Percentiles rank a stretch among this genome's conserved stretches.
phyloP scores from a whole-genome alignment of 352 stramenopile genomes.

The Phytophthora cactorum region DNA sequence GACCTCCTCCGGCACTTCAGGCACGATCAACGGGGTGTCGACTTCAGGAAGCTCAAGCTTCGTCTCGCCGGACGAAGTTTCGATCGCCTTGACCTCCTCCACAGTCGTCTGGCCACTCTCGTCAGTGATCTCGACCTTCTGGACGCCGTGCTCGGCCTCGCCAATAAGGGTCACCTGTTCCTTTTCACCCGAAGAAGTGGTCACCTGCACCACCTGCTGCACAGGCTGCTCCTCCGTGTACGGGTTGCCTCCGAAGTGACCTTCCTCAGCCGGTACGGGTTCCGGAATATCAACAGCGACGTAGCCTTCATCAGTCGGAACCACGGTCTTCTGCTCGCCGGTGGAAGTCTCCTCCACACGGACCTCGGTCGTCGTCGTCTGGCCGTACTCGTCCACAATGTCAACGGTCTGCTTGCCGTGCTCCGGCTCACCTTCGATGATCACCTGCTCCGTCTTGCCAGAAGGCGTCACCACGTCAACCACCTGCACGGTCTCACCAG shows the following conservation, averaged over 20 bases:
- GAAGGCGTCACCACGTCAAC: constrained; percentile 1
- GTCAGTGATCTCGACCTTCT: constrained; percentile 15
- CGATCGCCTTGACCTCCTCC: neutral
- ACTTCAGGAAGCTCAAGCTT: constrained; percentile 12
- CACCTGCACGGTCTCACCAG: neutral
- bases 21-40: constrained; percentile 1
- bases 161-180: constrained; percentile 11
- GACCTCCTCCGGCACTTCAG: neutral
- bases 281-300: neutral
- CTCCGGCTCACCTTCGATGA: neutral
- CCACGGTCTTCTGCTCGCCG: constrained; percentile 9
- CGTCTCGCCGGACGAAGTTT: constrained; percentile 14
- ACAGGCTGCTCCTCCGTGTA: neutral
- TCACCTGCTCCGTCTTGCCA: neutral
- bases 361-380: neutral
- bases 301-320: neutral
- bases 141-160: constrained; percentile 5
- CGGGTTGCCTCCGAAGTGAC: neutral
- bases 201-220: constrained; percentile 4
- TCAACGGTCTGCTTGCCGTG: constrained; percentile 1
- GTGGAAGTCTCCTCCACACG: neutral
- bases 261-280: neutral
- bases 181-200: neutral
- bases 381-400: neutral
- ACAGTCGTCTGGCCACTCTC: constrained; percentile 1